These are phyloP conservation scores for Mortierella hygrophila DNA, from an alignment of 192 early-diverging fungal genomes.

Conservation along the genomic window DNA sequence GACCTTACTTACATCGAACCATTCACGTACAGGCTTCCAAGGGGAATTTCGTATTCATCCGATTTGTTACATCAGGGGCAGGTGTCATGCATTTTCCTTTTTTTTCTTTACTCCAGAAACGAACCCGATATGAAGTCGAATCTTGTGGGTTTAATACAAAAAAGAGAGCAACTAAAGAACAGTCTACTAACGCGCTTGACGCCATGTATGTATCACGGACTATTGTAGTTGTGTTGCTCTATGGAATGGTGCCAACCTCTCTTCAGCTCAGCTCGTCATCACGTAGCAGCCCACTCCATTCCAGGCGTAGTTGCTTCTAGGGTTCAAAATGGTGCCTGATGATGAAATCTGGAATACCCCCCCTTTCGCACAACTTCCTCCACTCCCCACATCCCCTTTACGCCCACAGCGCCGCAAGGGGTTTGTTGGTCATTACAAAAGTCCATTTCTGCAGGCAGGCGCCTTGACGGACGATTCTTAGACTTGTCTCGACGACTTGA, in stretches of 20 bases:
- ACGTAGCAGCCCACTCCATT: background rate
- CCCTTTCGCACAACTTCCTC: background rate
- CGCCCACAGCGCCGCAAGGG: background rate
- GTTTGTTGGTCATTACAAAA: background rate
- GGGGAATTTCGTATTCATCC: too few species aligned
- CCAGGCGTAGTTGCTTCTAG: background rate
- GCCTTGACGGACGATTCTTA: too few species aligned
- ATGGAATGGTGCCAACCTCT: background rate
- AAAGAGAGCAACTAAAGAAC: too few species aligned
- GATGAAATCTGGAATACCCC: background rate
- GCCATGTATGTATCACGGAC: background rate
- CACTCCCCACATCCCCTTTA: background rate
- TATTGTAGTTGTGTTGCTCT: background rate
- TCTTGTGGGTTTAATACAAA: too few species aligned
- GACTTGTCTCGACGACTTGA: too few species aligned
- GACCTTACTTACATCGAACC: background rate
- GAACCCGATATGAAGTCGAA: too few species aligned
- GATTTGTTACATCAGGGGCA: too few species aligned
- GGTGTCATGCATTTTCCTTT: too few species aligned
- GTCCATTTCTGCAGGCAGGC: too few species aligned
- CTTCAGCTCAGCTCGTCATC: background rate
- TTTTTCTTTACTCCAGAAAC: too few species aligned
- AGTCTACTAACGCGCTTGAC: too few species aligned
- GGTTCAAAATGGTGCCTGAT: background rate
- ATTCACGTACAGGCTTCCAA: too few species aligned